phyloP scores from a whole-genome alignment of 371 early-diverging fungal genomes.

The Circinella minor region DNA sequence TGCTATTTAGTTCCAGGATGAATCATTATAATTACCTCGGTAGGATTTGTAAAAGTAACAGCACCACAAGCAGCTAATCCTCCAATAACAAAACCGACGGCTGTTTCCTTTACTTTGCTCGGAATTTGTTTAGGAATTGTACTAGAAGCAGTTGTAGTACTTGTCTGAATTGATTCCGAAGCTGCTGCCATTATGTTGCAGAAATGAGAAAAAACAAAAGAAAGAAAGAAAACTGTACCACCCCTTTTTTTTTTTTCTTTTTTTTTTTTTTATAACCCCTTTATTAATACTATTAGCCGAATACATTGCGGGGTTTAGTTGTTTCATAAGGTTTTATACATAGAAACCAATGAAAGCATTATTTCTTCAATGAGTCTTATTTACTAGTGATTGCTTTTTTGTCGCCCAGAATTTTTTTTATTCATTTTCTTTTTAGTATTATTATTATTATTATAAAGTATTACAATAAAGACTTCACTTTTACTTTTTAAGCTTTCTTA shows the following conservation, averaged over 20 bases:
- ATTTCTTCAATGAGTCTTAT: too few species aligned
- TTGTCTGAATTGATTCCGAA: constrained; percentile 16
- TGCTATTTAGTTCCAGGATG: neutral
- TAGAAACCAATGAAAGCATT: too few species aligned
- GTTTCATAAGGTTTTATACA: too few species aligned
- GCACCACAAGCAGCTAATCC: constrained; percentile 88
- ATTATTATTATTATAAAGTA: too few species aligned
- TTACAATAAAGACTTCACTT: too few species aligned
- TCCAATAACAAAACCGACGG: constrained; percentile 72
- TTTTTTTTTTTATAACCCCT: too few species aligned
- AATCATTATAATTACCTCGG: constrained; percentile 67
- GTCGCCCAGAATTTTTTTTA: too few species aligned
- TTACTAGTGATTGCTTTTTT: too few species aligned
- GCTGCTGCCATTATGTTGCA: constrained; percentile 2
- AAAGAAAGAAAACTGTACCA: neutral
- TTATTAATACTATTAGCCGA: too few species aligned
- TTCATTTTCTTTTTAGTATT: too few species aligned
- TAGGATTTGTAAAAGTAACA: constrained; percentile 94
- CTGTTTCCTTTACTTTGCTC: constrained; percentile 35
- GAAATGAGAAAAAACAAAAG: neutral
- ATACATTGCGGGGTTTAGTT: too few species aligned
- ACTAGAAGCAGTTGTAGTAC: constrained; percentile 1
- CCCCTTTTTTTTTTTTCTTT: neutral
- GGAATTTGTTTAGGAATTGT: constrained; percentile 8
- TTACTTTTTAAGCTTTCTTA: too few species aligned